Percentiles rank a stretch among this genome's conserved stretches.
phyloP scores from a whole-genome alignment of 495 filamentous ascomycete genomes.

The Amniculicola lignicola region DNA sequence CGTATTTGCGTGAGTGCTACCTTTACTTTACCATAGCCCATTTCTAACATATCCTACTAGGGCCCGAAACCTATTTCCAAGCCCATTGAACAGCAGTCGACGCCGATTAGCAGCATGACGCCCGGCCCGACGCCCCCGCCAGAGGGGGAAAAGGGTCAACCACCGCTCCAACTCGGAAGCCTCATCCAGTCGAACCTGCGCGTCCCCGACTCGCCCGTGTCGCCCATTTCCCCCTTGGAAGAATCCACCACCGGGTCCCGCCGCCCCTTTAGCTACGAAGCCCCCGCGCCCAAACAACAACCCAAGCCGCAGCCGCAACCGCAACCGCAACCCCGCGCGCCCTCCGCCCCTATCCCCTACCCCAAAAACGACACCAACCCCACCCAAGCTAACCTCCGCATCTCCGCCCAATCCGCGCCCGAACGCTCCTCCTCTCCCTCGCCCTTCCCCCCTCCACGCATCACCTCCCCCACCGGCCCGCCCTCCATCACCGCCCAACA shows the following conservation, averaged over 20 bases:
- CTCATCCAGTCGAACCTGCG: conserved; percentile 9
- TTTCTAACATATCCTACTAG: neutral
- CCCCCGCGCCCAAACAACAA: neutral
- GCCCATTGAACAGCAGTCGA: neutral
- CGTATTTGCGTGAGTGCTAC: no score
- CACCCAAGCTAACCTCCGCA: neutral
- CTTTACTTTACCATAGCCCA: neutral
- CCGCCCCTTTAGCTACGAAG: neutral
- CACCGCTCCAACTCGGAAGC: neutral
- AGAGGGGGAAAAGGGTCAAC: neutral
- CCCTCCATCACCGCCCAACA: conserved; percentile 12
- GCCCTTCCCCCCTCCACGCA: conserved; percentile 2
- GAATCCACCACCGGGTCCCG: no score
- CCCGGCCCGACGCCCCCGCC: conserved; percentile 15
- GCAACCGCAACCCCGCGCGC: conserved; percentile 4
- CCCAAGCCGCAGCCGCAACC: neutral
- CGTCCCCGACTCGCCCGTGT: conserved; percentile 3
- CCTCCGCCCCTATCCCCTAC: neutral
- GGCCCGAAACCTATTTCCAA: neutral
- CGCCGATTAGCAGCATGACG: conserved; percentile 14
- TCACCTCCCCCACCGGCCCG: neutral
- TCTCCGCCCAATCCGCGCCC: neutral
- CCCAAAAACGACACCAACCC: neutral
- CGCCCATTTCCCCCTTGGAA: conserved; percentile 10
- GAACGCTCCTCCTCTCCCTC: neutral